Base-by-base conservation (phyloP, 2,329 filamentous ascomycete species). In the Botryotinia convoluta region DNA sequence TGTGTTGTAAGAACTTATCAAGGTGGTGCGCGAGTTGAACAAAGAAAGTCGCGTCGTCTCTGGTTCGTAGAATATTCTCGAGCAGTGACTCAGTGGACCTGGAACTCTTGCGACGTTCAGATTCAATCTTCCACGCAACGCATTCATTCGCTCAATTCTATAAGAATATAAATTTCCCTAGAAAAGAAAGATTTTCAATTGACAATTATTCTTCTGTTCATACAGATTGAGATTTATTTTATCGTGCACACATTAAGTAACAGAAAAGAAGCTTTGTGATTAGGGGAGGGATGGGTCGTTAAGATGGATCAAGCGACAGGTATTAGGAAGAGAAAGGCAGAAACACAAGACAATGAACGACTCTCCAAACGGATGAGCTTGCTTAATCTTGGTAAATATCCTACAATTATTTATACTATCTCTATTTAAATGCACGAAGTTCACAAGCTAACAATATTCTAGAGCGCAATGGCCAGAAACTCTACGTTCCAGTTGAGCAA, bases 311-410 rank as follows among this genome's bases (percentile, higher is more conserved):
- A 79, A 79, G 77, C 78, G 76, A 78, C 77, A 74, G 74, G 75
- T 74, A 79, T 75, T 72, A 79, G 76, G 77, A 91, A 91, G 83
- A 84, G 89, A 78, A 91, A 90, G 82, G 87, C 89, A 73, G 87
- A 89, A 71, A 81, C 82, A 22, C 87, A 88, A 74, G 86, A 88
- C 77, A 90, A 88, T 79, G 89, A 97, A 83, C 91, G 94, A 70
- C 87, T 98, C 76, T 92, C 92, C 64, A 98, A 98, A 85, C 88
- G 92, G 76, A 87, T 98, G 82, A 93, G 93, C 81, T 85, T 93
- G 69, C 87, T 98, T 72, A 94, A 95, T 81, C 84, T 98, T 76
- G 92, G 94, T 96, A 89, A 72, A 85, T 82, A 73, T 67, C 76
- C 18, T 72, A 69, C 67, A 75, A 73, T 69, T 65, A 42, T 64